Evolutionary conservation across 768 basidiomycete genomes (phyloP).

Genomic region (Mycena pura): DNA sequence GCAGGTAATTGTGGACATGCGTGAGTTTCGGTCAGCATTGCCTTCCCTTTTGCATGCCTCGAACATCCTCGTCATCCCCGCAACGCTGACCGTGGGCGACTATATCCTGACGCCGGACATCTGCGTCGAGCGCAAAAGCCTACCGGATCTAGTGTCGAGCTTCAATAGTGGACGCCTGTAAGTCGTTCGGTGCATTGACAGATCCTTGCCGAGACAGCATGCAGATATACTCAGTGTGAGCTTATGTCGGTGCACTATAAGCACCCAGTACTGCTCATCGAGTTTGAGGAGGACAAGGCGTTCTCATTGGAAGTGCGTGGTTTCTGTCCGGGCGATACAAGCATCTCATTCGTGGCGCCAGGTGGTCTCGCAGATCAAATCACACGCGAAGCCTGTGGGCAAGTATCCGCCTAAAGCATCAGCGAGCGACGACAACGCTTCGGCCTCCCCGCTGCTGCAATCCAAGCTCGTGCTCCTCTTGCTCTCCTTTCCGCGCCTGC

Average conservation of each 20-base stretch:
- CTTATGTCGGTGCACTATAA: slow-evolving; percentile 97
- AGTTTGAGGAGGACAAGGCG: slow-evolving; percentile 97
- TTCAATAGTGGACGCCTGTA: slow-evolving; percentile 94
- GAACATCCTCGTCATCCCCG: slow-evolving; percentile 81
- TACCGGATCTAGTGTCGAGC: slow-evolving; percentile 90
- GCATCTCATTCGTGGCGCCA: slow-evolving; percentile 37
- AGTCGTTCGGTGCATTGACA: slow-evolving; percentile 40
- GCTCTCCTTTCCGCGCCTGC: slow-evolving; percentile 87
- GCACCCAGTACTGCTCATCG: slow-evolving; percentile 89
- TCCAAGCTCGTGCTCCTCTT: slow-evolving; percentile 92
- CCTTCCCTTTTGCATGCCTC: slow-evolving; percentile 90
- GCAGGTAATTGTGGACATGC: slow-evolving; percentile 96
- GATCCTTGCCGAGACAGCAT: background rate
- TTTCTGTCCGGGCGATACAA: background rate
- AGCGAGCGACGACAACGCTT: slow-evolving; percentile 37
- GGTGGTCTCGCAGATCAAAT: slow-evolving; percentile 71
- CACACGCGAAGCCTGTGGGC: slow-evolving; percentile 63
- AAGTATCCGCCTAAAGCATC: slow-evolving; percentile 57
- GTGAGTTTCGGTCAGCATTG: slow-evolving; percentile 93
- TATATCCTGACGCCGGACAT: slow-evolving; percentile 96
- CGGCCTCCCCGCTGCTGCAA: slow-evolving; percentile 71
- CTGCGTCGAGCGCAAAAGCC: slow-evolving; percentile 94
- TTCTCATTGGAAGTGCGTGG: slow-evolving; percentile 83
- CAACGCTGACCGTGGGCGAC: slow-evolving; percentile 93
- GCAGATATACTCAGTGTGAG: slow-evolving; percentile 96